Percentiles rank a stretch among this genome's conserved stretches.
Conservation (phyloP, 2,329 filamentous ascomycete genomes). For the Tothia fuscella region DNA sequence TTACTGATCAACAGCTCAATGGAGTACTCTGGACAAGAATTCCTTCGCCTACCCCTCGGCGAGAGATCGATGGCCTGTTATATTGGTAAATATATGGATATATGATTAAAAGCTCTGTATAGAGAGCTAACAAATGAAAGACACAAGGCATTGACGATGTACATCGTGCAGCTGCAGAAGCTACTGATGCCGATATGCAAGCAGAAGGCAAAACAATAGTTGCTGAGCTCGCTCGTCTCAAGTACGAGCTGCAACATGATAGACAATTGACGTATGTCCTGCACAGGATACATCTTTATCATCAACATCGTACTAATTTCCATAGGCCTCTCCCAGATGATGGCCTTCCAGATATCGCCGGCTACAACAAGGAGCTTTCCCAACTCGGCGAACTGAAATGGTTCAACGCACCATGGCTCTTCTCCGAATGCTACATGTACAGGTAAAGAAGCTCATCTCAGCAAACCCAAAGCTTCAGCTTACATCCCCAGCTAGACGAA, state of each 20-base stretch:
- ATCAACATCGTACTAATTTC: background rate
- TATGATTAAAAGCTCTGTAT: background rate
- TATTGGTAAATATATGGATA: constrained; percentile 51
- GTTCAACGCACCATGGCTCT: constrained; percentile 83
- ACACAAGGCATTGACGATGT: constrained; percentile 90
- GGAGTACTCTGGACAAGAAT: constrained; percentile 64
- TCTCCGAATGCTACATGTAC: constrained; percentile 88
- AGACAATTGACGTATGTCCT: constrained; percentile 56
- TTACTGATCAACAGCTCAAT: constrained; percentile 47
- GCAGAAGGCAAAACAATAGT: constrained; percentile 81
- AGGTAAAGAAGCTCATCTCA: constrained; percentile 34
- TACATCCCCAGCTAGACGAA: constrained; percentile 46
- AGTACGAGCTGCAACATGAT: constrained; percentile 92
- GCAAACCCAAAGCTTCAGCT: constrained; percentile 9
- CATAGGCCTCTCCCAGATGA: constrained; percentile 63
- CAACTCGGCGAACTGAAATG: constrained; percentile 63
- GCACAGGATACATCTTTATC: background rate
- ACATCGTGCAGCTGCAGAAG: constrained; percentile 57
- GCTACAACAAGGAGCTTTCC: constrained; percentile 78
- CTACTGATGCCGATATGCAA: constrained; percentile 49
- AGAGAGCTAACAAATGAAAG: constrained; percentile 30
- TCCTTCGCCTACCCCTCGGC: constrained; percentile 85
- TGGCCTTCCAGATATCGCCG: constrained; percentile 58
- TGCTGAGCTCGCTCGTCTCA: constrained; percentile 65
- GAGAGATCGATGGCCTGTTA: constrained; percentile 82